Evolutionary conservation across 1,284 basidiomycete species (phyloP), one percentile per base, ranked within the genome.

Genomic region (Melampsora larici-populina): DNA sequence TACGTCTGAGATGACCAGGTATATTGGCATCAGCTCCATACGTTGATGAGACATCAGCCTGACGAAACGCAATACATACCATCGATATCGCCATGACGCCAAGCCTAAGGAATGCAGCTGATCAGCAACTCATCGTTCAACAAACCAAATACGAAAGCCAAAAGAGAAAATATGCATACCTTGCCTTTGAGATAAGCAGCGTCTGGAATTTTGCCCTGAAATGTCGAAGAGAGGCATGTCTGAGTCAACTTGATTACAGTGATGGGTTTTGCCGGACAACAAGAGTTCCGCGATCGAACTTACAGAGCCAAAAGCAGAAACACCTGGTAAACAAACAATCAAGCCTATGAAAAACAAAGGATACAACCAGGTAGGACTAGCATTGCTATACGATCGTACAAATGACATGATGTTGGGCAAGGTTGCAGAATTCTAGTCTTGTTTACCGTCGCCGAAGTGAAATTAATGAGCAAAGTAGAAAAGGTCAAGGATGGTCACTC

Each of bases 61-160:
- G 15, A 58, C 48, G 13, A 18, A 71, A 73, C 60, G 26, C 29
- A 36, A 48, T 21, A 29, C 36, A n/a, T 40, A 75, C 72, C 72
- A 36, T 75, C 64, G 43, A 75, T 75, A 51, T 75, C 72, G 21
- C 72, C 72, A 67, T 75, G 72, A 66, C 72, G 64, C 72, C 72
- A 75, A 49, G 72, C 72, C 72, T 74, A 29, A n/a, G 17, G 49
- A 58, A 33, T 40, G 17, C 3, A 65, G 36, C 36, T 48, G 18
- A n/a, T 49, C 60, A 29, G 29, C 18, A 43, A 33, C 8, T 11
- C n/a, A 36, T 29, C 21, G 6, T 21, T 11, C 5, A 8, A 13
- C 5, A 43, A 43, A 9, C 40, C 40, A 43, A 13, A 43, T 4
- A 36, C 36, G 3, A 36, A 3, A 36, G 36, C 36, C 36, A 36